These are phyloP conservation scores for Collybia sp. DNA, from an alignment of 768 basidiomycete genomes.

Conservation along the genomic window DNA sequence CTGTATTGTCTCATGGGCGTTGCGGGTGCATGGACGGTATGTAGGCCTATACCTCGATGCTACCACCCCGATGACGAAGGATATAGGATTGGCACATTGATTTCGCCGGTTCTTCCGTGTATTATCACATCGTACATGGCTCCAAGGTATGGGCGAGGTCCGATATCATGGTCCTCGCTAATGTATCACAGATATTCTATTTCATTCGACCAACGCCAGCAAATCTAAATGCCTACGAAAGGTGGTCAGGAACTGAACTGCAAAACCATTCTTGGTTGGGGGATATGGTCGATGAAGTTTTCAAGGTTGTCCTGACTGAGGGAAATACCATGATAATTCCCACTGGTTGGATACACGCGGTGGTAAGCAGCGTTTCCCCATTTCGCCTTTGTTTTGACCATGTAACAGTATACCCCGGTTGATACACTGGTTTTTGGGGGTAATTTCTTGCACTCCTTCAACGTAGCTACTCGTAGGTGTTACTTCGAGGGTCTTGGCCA, in stretches of 20 bases:
- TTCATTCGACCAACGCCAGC: conserved; percentile 87
- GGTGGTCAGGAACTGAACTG: conserved; percentile 89
- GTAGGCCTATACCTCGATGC: conserved; percentile 18
- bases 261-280: conserved; percentile 91
- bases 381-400: conserved; percentile 4
- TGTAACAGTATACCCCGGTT: conserved; percentile 73
- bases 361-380: conserved; percentile 49
- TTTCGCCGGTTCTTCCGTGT: conserved; percentile 97
- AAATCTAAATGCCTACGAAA: conserved; percentile 87
- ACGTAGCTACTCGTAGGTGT: conserved; percentile 75
- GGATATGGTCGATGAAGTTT: conserved; percentile 87
- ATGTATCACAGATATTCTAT: conserved; percentile 70
- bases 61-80: conserved; percentile 1
- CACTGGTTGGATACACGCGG: conserved; percentile 97
- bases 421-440: conserved; percentile 97
- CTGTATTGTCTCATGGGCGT: conserved; percentile 98
- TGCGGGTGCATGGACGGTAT: conserved; percentile 87
- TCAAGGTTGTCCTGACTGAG: conserved; percentile 68
- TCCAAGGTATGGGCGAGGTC: conserved; percentile 55
- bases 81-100: conserved; percentile 95
- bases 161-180: neutral
- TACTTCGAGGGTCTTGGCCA: neutral
- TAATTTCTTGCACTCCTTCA: conserved; percentile 94
- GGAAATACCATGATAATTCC: conserved; percentile 95
- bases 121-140: conserved; percentile 89